Base-by-base conservation (phyloP, 352 stramenopile species). In the Phytopythium mirpurense region DNA sequence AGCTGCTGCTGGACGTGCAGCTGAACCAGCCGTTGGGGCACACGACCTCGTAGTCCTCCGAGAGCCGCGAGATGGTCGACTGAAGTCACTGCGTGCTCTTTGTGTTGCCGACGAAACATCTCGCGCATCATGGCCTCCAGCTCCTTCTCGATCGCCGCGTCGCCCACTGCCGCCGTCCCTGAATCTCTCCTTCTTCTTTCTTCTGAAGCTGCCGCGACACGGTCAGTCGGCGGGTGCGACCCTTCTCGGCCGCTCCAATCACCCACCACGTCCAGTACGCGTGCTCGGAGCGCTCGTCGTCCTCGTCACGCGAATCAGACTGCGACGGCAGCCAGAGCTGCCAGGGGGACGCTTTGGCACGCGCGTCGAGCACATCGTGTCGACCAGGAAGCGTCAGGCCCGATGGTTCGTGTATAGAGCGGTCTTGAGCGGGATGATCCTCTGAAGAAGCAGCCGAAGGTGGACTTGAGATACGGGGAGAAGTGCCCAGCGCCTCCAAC, bases 51-150 rank as follows among this genome's bases (percentile, higher is more conserved):
- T 93, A 93, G 56, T 93, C 80, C 29, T 84, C 70, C 0, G 81
- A 73, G 31, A 90, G 78, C 40, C 78, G 74, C 27, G 80, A 88
- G 47, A 93, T 93, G 29, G 81, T 93, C 11, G 67, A 78, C 62
- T 93, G 83, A 54, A 93, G 91, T 80, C 83, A 93, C 67, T 89
- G 80, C 16, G 83, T 93, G 65, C 91, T 91, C 62, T 90, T 89
- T 78, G 90, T 93, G 57, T 88, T 89, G 58, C 90, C 83, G 41
- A 93, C 54, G 55, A n/a, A 93, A 93, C 74, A 90, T 80, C 54
- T 90, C 76, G 34, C 78, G 60, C 72, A 87, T 88, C 67, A 88
- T 87, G 16, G 74, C 74, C 38, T 88, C 70, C 54, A 91, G 80
- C 53, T 93, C 83, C 43, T 83, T 80, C 67, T 93, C 83, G 43